These are phyloP conservation scores for Ogataea glucozyma DNA, from an alignment of 805 yeast genomes.

Conservation along the genomic window DNA sequence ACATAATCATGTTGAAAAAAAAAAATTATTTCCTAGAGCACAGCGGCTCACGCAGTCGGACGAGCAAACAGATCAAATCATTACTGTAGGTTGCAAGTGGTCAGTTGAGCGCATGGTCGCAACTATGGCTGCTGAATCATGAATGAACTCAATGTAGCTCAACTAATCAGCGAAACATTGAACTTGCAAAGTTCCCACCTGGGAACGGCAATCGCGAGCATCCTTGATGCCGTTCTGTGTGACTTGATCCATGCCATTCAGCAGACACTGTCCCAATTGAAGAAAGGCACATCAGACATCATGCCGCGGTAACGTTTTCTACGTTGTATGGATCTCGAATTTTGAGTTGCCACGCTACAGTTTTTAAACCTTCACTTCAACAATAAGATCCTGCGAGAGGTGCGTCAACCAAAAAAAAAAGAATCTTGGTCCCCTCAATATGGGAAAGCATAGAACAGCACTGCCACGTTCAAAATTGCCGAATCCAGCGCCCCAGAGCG, in stretches of 20 bases:
- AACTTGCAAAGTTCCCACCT: too few relatives aligned
- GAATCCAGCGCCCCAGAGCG: too few relatives aligned
- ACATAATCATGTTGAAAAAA: not conserved
- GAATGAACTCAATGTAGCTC: too few relatives aligned
- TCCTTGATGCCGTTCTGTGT: too few relatives aligned
- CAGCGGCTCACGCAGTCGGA: conserved; percentile 1
- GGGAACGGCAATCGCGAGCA: not conserved
- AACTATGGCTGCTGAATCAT: too few relatives aligned
- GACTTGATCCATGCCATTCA: too few relatives aligned
- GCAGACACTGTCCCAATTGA: not conserved
- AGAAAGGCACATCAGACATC: not conserved
- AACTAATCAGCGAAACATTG: too few relatives aligned
- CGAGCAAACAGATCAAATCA: too few relatives aligned
- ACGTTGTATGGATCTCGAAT: not conserved
- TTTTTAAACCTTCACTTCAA: too few relatives aligned
- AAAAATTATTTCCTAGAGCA: not conserved
- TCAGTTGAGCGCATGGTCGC: not conserved
- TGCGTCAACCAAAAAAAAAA: conserved; percentile 1
- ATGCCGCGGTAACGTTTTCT: not conserved
- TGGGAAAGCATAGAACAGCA: too few relatives aligned
- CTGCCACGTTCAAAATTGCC: too few relatives aligned
- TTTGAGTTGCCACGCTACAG: conserved; percentile 1
- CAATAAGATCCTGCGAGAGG: not conserved
- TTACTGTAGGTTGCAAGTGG: not conserved
- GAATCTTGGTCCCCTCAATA: too few relatives aligned